Evolutionary conservation across 2,329 filamentous ascomycete genomes (phyloP).

Genomic region (Lanzia echinophila): DNA sequence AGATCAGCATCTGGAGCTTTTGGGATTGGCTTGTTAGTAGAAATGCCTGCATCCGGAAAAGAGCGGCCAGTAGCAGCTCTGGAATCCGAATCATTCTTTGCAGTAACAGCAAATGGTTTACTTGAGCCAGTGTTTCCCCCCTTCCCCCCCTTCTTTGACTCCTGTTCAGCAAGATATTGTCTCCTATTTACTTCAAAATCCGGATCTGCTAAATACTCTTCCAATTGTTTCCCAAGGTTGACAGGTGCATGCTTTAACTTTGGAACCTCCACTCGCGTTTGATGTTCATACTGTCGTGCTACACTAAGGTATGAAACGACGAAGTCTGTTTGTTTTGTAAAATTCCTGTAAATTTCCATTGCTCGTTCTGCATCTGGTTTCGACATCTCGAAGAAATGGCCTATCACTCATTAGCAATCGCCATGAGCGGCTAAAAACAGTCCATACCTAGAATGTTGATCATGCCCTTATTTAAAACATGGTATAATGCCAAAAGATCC

Average conservation of each 20-base stretch:
- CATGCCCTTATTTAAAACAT: slow-evolving; percentile 91
- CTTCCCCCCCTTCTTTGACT: slow-evolving; percentile 49
- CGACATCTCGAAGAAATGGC: slow-evolving; percentile 98
- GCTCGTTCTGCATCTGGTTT: slow-evolving; percentile 87
- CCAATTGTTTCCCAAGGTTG: slow-evolving; percentile 78
- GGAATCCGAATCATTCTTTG: slow-evolving; percentile 30
- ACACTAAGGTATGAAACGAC: slow-evolving; percentile 86
- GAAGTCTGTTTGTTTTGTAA: slow-evolving; percentile 84
- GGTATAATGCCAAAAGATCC: slow-evolving; percentile 84
- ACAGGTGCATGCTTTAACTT: slow-evolving; percentile 97
- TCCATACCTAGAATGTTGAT: slow-evolving; percentile 86
- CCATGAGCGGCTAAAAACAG: background rate
- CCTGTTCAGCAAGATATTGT: slow-evolving; percentile 85
- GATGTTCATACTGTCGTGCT: slow-evolving; percentile 84
- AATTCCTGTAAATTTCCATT: slow-evolving; percentile 84
- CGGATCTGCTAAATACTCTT: slow-evolving; percentile 89
- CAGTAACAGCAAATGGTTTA: slow-evolving; percentile 38
- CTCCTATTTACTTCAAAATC: slow-evolving; percentile 92
- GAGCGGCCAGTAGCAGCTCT: slow-evolving; percentile 22
- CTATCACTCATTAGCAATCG: slow-evolving; percentile 39
- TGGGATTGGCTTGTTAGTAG: slow-evolving; percentile 31
- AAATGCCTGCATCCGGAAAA: slow-evolving; percentile 32
- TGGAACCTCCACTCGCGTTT: slow-evolving; percentile 87
- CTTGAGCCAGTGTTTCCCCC: slow-evolving; percentile 28
- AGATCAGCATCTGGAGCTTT: slow-evolving; percentile 70